Evolutionary conservation across 2,329 filamentous ascomycete species (phyloP), one percentile per base, ranked within the genome.

Genomic region (Trichoderma breve): DNA sequence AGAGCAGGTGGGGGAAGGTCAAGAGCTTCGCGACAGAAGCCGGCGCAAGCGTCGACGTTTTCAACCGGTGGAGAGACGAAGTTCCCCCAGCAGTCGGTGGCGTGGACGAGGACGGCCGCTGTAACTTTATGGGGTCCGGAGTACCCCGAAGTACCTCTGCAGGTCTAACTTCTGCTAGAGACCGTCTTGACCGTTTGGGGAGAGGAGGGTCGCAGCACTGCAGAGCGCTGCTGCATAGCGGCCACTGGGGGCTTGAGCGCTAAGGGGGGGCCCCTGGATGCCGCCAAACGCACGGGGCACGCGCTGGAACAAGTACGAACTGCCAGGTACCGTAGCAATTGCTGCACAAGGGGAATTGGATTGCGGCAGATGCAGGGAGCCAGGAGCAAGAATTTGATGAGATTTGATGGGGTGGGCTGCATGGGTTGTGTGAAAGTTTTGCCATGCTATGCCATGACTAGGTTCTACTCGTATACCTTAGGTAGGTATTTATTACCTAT

Each of bases 341-440:
- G 53, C 67, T 70, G 67, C 67, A 70, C 55, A 30, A 26, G 39
- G 57, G 57, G 53, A 24, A 51, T 43, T n/a, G 43, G 26, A 28
- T 62, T 62, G 67, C 57, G 69, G 72, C 72, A 73, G 69, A 71
- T 71, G 72, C 72, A 73, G 39, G 71, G 68, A 66, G 71, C 64
- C 61, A 32, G 57, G 71, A 60, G 47, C 30, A 26, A 53, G 67
- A 70, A 18, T 18, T 57, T 30, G 55, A 53, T 53, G 57, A 60
- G 57, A 60, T 60, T 60, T 60, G 57, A 60, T n/a, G 71, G n/a
- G n/a, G 71, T 63, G 57, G 39, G 57, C 32, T 62, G 39, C 67
- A 70, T 62, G 64, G 57, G 30, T 24, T 34, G 18, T 30, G 18
- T 60, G 30, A n/a, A 34, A 21, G 57, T 60, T 34, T 43, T 43